phyloP scores from a whole-genome alignment of 2,329 filamentous ascomycete genomes.

The Fusarium chaquense region DNA sequence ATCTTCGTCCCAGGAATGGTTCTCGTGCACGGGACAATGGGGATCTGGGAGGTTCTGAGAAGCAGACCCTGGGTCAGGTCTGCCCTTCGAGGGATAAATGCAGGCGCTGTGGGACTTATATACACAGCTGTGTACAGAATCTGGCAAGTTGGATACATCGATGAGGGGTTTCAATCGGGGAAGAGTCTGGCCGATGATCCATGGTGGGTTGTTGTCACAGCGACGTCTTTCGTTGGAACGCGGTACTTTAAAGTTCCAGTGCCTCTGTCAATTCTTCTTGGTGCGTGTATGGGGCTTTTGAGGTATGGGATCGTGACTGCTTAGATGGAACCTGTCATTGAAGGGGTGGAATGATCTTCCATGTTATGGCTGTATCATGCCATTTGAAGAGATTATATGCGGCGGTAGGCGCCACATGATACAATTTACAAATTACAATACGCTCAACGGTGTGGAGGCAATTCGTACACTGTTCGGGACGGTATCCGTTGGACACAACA shows the following conservation, averaged over 20 bases:
- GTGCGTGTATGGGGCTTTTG: constrained; percentile 14
- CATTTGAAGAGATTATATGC: rapidly evolving
- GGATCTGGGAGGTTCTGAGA: constrained; percentile 66
- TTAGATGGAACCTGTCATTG: rapidly evolving
- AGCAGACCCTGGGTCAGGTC: constrained; percentile 60
- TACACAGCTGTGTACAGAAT: constrained; percentile 74
- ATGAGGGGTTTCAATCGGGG: constrained; percentile 60
- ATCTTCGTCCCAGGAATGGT: constrained; percentile 66
- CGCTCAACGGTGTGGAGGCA: neutral
- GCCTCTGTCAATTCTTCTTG: neutral
- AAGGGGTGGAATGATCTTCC: rapidly evolving
- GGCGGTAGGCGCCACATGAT: rapidly evolving
- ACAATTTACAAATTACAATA: neutral
- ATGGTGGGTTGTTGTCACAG: constrained; percentile 73
- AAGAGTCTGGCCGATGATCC: constrained; percentile 68
- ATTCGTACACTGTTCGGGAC: constrained; percentile 1
- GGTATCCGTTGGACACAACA: constrained; percentile 3
- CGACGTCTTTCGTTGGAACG: constrained; percentile 46
- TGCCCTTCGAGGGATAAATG: constrained; percentile 67
- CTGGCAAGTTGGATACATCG: constrained; percentile 72
- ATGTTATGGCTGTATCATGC: neutral
- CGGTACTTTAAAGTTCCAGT: constrained; percentile 8
- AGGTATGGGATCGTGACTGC: constrained; percentile 11
- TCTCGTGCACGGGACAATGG: constrained; percentile 63
- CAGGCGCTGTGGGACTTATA: constrained; percentile 70